Base-by-base conservation (phyloP, 306 rosid species). In the Prinsepia uniflora region DNA sequence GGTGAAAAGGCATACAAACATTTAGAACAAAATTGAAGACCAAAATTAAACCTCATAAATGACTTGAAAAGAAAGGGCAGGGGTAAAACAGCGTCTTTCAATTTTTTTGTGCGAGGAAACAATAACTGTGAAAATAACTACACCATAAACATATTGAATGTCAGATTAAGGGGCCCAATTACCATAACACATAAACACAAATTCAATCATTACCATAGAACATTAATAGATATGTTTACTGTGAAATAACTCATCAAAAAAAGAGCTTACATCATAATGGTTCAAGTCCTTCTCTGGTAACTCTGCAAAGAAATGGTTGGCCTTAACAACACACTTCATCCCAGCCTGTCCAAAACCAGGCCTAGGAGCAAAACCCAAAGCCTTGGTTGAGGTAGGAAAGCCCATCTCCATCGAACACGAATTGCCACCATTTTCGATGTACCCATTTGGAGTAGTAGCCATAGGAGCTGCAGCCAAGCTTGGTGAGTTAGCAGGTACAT, bases 221-320 rank as follows among this genome's bases (percentile, higher is more conserved):
- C 65, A 52, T 24, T 70, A 65, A 64, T 63, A 36, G 10, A 18
- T 54, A 52, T 62, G 56, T 22, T 22, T 69, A 74, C 43, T 18
- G 55, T 10, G 14, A 72, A 56, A 80, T 22, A 63, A 75, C 46
- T 52, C 75, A 72, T 53, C 57, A 79, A 69, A 44, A 64, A 65
- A 82, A 63, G 62, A 76, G 66, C 90, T 89, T 86, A 94, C 99
- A 91, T 89, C 96, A 89, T 91, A 94, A 54, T 94, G 99, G 81
- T 91, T 89, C 82, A 94, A 85, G 84, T 94, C 97, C 83, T 94
- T 94, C 86, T 94, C 92, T 18, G 99, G 99, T 72, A 94, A 84
- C 86, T 87, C 97, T 57, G 99, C 91, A 73, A 91, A 89, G 87
- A 94, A 94, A 81, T 94, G 99, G 86, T 94, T 94, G 67, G 97